Evolutionary conservation across 2,329 filamentous ascomycete genomes (phyloP).

Genomic region (Blumeria graminis): DNA sequence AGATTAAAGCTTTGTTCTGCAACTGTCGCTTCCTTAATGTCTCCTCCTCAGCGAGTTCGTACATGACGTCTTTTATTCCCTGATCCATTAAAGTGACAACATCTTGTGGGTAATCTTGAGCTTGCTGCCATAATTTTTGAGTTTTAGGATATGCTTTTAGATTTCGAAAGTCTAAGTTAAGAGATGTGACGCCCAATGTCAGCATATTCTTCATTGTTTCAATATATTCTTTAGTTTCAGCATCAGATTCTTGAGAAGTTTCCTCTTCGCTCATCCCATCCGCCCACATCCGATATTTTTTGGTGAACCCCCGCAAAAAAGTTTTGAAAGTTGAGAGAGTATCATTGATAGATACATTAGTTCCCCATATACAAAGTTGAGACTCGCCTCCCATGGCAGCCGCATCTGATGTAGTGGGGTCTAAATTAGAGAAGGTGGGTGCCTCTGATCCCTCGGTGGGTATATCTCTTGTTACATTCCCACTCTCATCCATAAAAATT

Average conservation of each 20-base stretch:
- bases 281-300: constrained; percentile 79
- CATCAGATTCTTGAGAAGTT: constrained; percentile 41
- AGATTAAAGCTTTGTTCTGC: constrained; percentile 26
- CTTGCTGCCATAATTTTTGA: constrained; percentile 81
- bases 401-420: constrained; percentile 80
- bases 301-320: constrained; percentile 76
- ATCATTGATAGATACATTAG: constrained; percentile 82
- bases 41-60: constrained; percentile 64
- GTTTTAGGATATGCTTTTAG: constrained; percentile 84
- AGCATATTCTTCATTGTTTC: constrained; percentile 79
- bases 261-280: constrained; percentile 65
- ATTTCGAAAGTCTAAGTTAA: constrained; percentile 76
- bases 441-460: constrained; percentile 29
- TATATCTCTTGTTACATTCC: constrained; percentile 31
- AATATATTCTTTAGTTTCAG: constrained; percentile 60
- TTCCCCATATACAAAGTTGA: constrained; percentile 81
- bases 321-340: constrained; percentile 73
- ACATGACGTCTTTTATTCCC: constrained; percentile 75
- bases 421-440: constrained; percentile 33
- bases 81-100: constrained; percentile 95
- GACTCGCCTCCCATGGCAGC: constrained; percentile 64
- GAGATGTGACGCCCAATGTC: constrained; percentile 54
- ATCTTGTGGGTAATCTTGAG: constrained; percentile 85
- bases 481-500: constrained; percentile 30
- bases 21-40: constrained; percentile 41